A percentile compares a stretch with the other conserved stretches of the same genome.
Evolutionary conservation across 2,329 filamentous ascomycete species (phyloP).

Genomic region (Dactylellina cionopaga): DNA sequence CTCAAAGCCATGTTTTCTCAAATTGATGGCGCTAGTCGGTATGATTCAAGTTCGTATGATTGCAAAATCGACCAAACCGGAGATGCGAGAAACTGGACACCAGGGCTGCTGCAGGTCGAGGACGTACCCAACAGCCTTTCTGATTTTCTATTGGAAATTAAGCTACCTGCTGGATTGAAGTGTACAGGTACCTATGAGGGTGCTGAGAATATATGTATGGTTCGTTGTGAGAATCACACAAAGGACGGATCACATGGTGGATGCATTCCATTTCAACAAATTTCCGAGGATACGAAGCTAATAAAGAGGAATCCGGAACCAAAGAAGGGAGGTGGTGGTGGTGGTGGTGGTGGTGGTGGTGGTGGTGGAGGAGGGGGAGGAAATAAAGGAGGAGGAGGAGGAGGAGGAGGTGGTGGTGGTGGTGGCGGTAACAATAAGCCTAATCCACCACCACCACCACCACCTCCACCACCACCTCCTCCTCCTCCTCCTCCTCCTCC

Average conservation of each 20-base stretch:
- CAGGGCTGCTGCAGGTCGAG: not conserved
- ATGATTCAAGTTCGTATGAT: not conserved
- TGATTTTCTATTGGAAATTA: not conserved
- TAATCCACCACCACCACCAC: too few species aligned
- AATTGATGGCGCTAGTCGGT: not conserved
- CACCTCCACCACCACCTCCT: too few species aligned
- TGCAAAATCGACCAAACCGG: not conserved
- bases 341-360: too few species aligned
- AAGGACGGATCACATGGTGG: not conserved
- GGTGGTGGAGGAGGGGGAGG: too few species aligned
- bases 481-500: too few species aligned
- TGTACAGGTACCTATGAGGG: not conserved
- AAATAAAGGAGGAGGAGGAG: too few species aligned
- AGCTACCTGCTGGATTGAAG: not conserved
- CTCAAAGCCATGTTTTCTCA: not conserved
- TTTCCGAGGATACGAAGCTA: not conserved
- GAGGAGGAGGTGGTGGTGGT: too few species aligned
- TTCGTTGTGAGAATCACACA: not conserved
- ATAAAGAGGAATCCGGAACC: not conserved
- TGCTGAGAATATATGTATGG: not conserved
- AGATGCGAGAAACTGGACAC: not conserved
- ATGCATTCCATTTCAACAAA: not conserved
- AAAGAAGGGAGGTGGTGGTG: too few species aligned
- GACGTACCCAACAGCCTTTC: not conserved
- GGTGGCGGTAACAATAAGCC: too few species aligned